Base-by-base conservation (phyloP, 108 stramenopile genomes). In the Cyclotella distinguenda region DNA sequence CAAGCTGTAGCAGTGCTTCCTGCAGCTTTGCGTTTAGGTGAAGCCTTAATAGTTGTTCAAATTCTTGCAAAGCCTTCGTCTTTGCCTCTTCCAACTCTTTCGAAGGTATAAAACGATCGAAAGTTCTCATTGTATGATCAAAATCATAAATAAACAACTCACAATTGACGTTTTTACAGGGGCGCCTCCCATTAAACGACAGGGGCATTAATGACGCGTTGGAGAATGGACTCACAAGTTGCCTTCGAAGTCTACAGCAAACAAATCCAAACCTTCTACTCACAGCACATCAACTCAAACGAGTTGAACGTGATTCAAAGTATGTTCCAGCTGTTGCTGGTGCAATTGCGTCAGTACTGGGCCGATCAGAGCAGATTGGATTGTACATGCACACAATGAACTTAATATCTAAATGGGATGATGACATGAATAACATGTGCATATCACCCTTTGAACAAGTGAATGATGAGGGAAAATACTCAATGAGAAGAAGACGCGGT, bases 41-140 rank as follows among this genome's bases (percentile, higher is more conserved):
- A 81, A 18, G 70, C 87, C 31, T 59, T 90, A 11, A 72, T 89
- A 26, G 48, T 94, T 33, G 77, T 88, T 13, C 85, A 89, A 32
- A 82, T 94, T 48, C 65, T 66, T 48, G 92, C 89, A 16, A 71
- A 85, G 34, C 89, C 87, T 49, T 74, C 86, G 33, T 54, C 61
- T 13, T 68, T 94, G 48, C 88, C 89, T 31, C 83, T 94, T 47
- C 92, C 92, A 33, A 87, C 92, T 11, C 69, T 94, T 8, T 90
- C 87, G 9, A 94, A 93, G 70, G 83, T 79, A 58, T 31, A 73
- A 30, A 19, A 43, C 57, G 25, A 39, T 31, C 10, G 8, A 39
- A 38, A 19, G 32, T 61, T n/a, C 23, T 39, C 28, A 44, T 71
- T n/a, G 23, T 23, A 36, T 30, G 16, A 30, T 36, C 36, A 10